Percentiles rank a stretch among this genome's conserved stretches.
phyloP scores from a whole-genome alignment of 192 early-diverging fungal genomes.

The Linnemannia hyalina region DNA sequence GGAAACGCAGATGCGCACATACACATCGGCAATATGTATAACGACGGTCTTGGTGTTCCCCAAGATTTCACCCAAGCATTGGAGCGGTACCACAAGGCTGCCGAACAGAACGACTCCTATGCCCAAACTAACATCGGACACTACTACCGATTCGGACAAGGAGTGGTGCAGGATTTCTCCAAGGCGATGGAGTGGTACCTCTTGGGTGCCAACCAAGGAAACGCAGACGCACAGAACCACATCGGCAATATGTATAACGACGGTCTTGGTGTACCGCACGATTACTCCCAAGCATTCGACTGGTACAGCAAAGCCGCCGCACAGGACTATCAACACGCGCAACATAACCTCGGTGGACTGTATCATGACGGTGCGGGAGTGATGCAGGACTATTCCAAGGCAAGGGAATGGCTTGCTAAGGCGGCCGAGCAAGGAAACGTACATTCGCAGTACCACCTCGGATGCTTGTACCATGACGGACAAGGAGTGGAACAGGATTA shows the following conservation, averaged over 20 bases:
- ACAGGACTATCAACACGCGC: too few relatives aligned
- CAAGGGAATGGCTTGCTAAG: not conserved
- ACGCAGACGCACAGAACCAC: too few relatives aligned
- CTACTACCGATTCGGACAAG: constrained; percentile 75
- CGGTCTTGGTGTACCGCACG: too few relatives aligned
- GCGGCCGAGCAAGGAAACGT: not conserved
- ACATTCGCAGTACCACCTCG: not conserved
- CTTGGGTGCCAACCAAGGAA: too few relatives aligned
- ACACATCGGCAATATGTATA: constrained; percentile 69
- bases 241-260: too few relatives aligned
- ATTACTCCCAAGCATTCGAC: too few relatives aligned
- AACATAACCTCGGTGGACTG: too few relatives aligned
- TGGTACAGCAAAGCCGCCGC: too few relatives aligned
- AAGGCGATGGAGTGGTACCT: not conserved
- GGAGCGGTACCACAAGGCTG: not conserved
- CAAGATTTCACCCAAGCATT: not conserved
- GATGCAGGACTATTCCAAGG: too few relatives aligned
- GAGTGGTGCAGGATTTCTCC: constrained; percentile 53
- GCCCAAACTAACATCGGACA: constrained; percentile 60
- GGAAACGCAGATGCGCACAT: constrained; percentile 68
- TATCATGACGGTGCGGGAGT: too few relatives aligned
- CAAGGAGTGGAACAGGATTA: not conserved
- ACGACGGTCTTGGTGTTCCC: not conserved
- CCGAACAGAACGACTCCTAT: not conserved
- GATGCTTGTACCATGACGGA: not conserved